These are phyloP conservation scores for Aspergillus luchuensis DNA, from an alignment of 2,329 filamentous ascomycete genomes.

Conservation along the genomic window DNA sequence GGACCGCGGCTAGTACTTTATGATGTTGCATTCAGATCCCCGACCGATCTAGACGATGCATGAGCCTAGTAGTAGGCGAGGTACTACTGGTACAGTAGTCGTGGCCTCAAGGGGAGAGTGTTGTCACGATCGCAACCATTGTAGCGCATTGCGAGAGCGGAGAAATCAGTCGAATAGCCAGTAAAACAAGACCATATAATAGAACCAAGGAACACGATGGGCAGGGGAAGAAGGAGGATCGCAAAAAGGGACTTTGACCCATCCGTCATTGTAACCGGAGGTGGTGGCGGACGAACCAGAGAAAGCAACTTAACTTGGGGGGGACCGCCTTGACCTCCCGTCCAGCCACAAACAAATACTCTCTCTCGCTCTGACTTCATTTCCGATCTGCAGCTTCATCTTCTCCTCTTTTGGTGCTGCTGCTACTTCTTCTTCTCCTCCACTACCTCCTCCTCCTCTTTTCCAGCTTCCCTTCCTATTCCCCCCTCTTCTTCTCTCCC, in stretches of 20 bases:
- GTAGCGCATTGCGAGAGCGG: not conserved
- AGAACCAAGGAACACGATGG: not conserved
- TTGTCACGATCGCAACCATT: not conserved
- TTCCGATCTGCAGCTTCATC: constrained; percentile 9
- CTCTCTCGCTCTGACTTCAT: constrained; percentile 17
- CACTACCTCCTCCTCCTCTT: constrained; percentile 1
- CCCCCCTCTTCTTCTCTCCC: constrained; percentile 5
- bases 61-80: not conserved
- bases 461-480: not conserved
- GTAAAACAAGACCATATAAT: not conserved
- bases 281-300: not conserved
- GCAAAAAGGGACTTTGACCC: not conserved
- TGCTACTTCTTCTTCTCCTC: constrained; percentile 7
- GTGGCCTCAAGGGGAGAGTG: not conserved
- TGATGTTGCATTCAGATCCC: not conserved
- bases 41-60: not conserved
- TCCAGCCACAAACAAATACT: constrained; percentile 6
- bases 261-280: not conserved
- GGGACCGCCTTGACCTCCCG: constrained; percentile 10
- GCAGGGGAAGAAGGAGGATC: not conserved
- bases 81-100: not conserved
- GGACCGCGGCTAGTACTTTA: not conserved
- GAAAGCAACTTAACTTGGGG: not conserved
- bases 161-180: not conserved
- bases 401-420: constrained; percentile 14